Evolutionary conservation across 2,329 filamentous ascomycete genomes (phyloP).

Genomic region (Lasiodiplodia theobromae): DNA sequence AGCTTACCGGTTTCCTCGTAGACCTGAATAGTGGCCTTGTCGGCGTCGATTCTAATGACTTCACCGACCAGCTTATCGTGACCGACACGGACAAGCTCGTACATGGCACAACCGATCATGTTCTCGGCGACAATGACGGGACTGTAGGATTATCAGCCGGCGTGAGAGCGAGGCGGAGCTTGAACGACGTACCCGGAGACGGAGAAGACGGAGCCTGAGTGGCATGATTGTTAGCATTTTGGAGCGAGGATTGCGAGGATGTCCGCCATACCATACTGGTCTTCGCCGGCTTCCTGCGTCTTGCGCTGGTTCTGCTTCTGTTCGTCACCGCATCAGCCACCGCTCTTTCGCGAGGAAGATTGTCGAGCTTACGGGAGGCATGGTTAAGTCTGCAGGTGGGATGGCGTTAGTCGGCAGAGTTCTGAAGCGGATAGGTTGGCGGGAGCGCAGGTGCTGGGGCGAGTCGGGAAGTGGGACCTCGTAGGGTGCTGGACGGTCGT

Average conservation of each 20-base stretch:
- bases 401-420: constrained; percentile 5
- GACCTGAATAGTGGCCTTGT: constrained; percentile 97
- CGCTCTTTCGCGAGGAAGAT: neutral
- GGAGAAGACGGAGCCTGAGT: constrained; percentile 69
- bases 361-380: constrained; percentile 40
- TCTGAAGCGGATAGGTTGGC: neutral
- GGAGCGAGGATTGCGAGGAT: neutral
- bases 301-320: constrained; percentile 51
- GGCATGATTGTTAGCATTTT: constrained; percentile 13
- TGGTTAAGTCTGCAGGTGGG: constrained; percentile 35
- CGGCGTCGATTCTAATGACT: constrained; percentile 95
- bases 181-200: constrained; percentile 64
- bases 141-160: constrained; percentile 51
- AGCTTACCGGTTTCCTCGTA: constrained; percentile 94
- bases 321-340: constrained; percentile 33
- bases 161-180: constrained; percentile 31
- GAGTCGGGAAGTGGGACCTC: constrained; percentile 40
- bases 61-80: constrained; percentile 92
- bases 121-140: constrained; percentile 97
- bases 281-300: constrained; percentile 57
- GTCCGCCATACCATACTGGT: constrained; percentile 60
- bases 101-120: constrained; percentile 99
- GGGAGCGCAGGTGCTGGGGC: constrained; percentile 37
- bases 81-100: constrained; percentile 95
- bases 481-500: constrained; percentile 31